Conservation (phyloP, 495 filamentous ascomycete species). For the Aspergillus mulundensis region DNA sequence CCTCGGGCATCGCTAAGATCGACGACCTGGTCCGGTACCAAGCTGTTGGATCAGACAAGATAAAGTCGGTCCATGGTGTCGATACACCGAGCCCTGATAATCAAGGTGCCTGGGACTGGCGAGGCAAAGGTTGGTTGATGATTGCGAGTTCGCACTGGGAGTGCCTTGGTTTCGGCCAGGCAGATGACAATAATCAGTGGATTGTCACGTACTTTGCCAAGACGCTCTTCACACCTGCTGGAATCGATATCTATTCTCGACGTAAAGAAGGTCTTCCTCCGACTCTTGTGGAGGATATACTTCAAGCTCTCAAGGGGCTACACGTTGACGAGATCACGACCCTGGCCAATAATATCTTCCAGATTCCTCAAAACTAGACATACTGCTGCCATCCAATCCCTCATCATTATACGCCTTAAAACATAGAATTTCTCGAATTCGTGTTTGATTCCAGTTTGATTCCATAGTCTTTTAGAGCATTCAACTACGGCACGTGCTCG, state of each 20-base stretch:
- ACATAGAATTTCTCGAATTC: too few relatives aligned
- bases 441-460: too few relatives aligned
- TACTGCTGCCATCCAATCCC: too few relatives aligned
- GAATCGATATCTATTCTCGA: constrained; percentile 67
- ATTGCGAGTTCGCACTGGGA: constrained; percentile 70
- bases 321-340: constrained; percentile 14
- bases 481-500: neutral
- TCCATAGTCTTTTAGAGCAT: neutral
- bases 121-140: constrained; percentile 63
- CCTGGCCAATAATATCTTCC: constrained; percentile 19
- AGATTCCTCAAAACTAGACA: constrained; percentile 15
- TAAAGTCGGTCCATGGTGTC: constrained; percentile 58
- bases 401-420: too few relatives aligned
- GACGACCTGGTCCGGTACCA: constrained; percentile 70
- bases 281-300: constrained; percentile 43
- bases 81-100: constrained; percentile 48
- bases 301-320: constrained; percentile 39
- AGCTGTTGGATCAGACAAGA: constrained; percentile 37
- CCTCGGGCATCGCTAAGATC: constrained; percentile 33
- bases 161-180: constrained; percentile 63
- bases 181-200: constrained; percentile 49
- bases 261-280: constrained; percentile 46
- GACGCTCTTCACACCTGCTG: constrained; percentile 70
- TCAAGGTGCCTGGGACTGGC: constrained; percentile 61
- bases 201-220: constrained; percentile 72